These are phyloP conservation scores for Ocimum tenuiflorum DNA, from an alignment of 257 asterid species.

Conservation along the genomic window DNA sequence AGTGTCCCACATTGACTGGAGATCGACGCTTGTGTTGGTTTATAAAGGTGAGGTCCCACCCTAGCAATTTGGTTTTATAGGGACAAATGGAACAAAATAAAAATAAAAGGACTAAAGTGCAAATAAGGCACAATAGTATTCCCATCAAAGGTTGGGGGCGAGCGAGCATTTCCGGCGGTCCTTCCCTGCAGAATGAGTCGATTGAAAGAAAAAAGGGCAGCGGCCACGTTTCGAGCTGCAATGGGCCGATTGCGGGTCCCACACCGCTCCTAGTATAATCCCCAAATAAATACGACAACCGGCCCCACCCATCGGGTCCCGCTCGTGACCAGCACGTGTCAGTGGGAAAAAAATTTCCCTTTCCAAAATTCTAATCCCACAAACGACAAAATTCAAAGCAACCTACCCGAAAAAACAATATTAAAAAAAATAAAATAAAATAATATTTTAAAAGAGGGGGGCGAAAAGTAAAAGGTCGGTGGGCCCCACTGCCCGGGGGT, in stretches of 20 bases:
- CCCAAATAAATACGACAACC: background rate
- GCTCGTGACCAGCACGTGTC: constrained; percentile 27
- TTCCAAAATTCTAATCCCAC: too few species aligned
- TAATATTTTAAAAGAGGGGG: background rate
- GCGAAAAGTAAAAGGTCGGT: background rate
- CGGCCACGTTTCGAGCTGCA: constrained; percentile 21
- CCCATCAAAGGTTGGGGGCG: too few species aligned
- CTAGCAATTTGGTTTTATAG: too few species aligned
- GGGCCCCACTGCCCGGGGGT: too few species aligned
- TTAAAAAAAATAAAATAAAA: background rate
- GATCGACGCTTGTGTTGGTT: too few species aligned
- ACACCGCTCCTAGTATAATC: background rate
- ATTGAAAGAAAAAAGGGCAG: background rate
- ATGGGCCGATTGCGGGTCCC: constrained; percentile 18
- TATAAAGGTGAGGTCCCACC: too few species aligned
- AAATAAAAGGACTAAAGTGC: too few species aligned
- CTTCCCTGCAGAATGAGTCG: background rate
- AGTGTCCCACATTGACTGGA: too few species aligned
- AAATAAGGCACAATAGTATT: too few species aligned
- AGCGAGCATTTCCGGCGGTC: background rate
- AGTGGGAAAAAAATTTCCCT: background rate
- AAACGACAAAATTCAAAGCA: constrained; percentile 34
- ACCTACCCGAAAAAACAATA: background rate
- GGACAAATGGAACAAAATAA: too few species aligned
- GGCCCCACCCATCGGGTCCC: constrained; percentile 10